Percentiles rank a stretch among this genome's conserved stretches.
These are phyloP conservation scores for Ceratocystis destructans DNA, from an alignment of 2,329 filamentous ascomycete species.

Conservation along the genomic window DNA sequence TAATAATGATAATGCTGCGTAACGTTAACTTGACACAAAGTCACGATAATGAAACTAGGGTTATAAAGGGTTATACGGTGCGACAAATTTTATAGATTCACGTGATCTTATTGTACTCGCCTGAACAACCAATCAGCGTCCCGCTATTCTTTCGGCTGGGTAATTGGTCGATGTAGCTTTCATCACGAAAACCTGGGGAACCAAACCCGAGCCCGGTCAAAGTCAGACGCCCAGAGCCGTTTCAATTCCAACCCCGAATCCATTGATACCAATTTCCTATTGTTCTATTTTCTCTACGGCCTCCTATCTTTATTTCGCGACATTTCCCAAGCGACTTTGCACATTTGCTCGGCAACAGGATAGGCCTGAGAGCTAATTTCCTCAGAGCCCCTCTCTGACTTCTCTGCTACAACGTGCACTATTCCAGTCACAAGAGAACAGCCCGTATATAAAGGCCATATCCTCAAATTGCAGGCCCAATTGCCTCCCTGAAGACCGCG, in stretches of 20 bases:
- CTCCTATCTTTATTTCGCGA: too few species aligned
- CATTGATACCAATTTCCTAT: too few species aligned
- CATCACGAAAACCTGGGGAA: constrained; percentile 7
- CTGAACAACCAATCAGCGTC: not conserved
- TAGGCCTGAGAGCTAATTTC: not conserved
- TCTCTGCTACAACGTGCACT: not conserved
- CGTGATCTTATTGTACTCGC: not conserved
- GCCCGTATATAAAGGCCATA: not conserved
- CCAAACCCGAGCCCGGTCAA: not conserved
- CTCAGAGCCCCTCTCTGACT: not conserved
- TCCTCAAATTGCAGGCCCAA: too few species aligned
- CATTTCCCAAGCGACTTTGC: not conserved
- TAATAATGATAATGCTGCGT: too few species aligned
- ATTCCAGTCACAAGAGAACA: not conserved
- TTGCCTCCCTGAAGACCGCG: not conserved
- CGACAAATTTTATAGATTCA: not conserved
- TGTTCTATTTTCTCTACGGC: too few species aligned
- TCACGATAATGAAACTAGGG: too few species aligned
- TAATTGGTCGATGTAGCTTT: not conserved
- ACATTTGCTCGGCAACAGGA: not conserved
- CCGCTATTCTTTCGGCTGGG: not conserved
- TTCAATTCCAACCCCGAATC: too few species aligned
- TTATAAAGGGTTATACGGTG: too few species aligned
- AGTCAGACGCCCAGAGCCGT: too few species aligned
- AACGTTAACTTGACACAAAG: too few species aligned